These are phyloP conservation scores for Sporothrix variecibatus DNA, from an alignment of 2,329 filamentous ascomycete species.

Conservation along the genomic window DNA sequence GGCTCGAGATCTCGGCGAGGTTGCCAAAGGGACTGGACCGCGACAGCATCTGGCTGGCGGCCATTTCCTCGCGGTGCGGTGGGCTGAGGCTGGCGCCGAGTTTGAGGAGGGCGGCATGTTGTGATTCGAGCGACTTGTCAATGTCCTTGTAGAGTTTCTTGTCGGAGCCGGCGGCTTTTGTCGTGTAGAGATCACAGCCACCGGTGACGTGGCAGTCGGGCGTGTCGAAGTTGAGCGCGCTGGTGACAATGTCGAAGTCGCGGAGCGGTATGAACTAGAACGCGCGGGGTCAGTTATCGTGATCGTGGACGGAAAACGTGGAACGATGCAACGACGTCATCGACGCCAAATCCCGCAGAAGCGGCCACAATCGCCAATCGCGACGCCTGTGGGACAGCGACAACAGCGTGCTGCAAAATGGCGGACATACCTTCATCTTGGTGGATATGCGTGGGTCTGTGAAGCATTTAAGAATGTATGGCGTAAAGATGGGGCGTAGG, in stretches of 20 bases:
- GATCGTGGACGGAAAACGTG: background rate
- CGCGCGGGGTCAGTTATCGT: background rate
- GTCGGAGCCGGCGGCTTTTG: constrained; percentile 90
- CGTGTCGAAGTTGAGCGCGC: constrained; percentile 93
- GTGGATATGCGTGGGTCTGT: constrained; percentile 23
- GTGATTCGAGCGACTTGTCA: constrained; percentile 84
- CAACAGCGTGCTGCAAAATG: background rate
- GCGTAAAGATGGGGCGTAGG: background rate
- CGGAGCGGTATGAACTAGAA: constrained; percentile 85
- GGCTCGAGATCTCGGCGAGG: constrained; percentile 82
- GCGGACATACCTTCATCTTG: constrained; percentile 27
- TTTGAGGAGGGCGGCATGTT: constrained; percentile 84
- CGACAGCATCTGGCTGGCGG: constrained; percentile 70
- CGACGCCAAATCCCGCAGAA: background rate
- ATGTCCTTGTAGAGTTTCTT: constrained; percentile 98
- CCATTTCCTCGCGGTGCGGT: constrained; percentile 71
- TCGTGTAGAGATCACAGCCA: constrained; percentile 95
- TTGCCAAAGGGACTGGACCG: constrained; percentile 90
- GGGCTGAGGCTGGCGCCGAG: constrained; percentile 86
- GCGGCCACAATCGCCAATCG: background rate
- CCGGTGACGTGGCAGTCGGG: constrained; percentile 89
- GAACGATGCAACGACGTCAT: constrained; percentile 14
- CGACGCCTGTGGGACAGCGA: background rate
- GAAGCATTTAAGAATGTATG: constrained; percentile 12
- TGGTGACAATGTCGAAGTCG: constrained; percentile 88